Base-by-base conservation (phyloP, 495 filamentous ascomycete genomes). In the Glonium stellatum region DNA sequence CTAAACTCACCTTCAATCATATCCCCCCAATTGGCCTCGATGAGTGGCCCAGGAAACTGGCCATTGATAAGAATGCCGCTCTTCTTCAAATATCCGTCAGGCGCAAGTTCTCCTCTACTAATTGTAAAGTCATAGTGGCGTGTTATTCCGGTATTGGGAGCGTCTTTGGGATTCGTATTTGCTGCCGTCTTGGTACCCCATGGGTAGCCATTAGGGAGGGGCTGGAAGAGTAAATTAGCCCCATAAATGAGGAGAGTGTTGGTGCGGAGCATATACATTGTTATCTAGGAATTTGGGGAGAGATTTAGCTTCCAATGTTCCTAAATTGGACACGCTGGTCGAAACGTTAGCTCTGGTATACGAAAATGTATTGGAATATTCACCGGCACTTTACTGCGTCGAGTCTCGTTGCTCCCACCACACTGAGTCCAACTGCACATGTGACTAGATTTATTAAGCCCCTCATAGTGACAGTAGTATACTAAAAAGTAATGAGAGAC, bases 71-170 rank as follows among this genome's bases (percentile, higher is more conserved):
- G 35, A 27, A 71, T 51, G 23, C 60, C 60, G 25, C 19, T 37
- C n/a, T 50, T 61, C 25, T 66, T 54, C 5, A 68, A 50, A 48
- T 57, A 62, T 6, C 70, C 70, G 57, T 72, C 70, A 10, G 70
- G 70, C 0, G 67, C 49, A 25, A 66, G 59, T 9, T 47, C 51
- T 2, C 58, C 47, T 39, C 66, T 65, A 11, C 41, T 48, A 18
- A 77, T 65, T 0, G 59, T 68, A 53, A 74, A 76, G 18, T 75
- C 67, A 55, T 76, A 77, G 49, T 67, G 50, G 13, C 71, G 67
- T 2, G 68, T 68, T 11, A 71, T 62, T 8, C 69, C 70, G 1
- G 73, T 75, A 18, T 67, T 62, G 5, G 73, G 70, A 22, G 60
- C 62, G 11, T 59, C 23, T n/a, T 44, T 64, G 21, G 48, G 48